Evolutionary conservation across 1,284 basidiomycete genomes (phyloP), one percentile per base, ranked within the genome.

Genomic region (Cutaneotrichosporon spelunceum): DNA sequence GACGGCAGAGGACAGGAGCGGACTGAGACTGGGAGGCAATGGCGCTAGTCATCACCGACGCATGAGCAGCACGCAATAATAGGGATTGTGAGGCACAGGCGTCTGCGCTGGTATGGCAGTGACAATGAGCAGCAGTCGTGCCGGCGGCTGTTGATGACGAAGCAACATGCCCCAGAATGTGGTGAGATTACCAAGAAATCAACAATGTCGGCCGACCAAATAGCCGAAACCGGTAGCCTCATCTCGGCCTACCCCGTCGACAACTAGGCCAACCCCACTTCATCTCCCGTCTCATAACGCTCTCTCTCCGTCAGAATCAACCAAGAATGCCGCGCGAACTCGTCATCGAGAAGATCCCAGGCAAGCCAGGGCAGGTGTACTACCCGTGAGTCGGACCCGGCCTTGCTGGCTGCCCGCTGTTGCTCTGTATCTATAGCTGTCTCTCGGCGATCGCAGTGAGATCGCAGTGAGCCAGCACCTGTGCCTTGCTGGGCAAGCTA

Each of bases 341-440:
- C 47, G 42, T 62, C 29, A 52, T 65, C 5, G 48, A 65, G 55
- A 50, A 65, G 55, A 56, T 52, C 30, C 60, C 62, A 7, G 63
- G 63, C 48, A 65, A 65, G 63, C 63, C 63, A 4, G 63, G 63
- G 11, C 42, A 65, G 60, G 63, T 65, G 23, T 65, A 62, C 63
- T 60, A 65, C 63, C 63, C 63, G 63, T 65, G 42, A 44, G 62
- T 53, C 23, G 3, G 4, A 9, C 29, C 9, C 16, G 19, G 7
- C 7, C n/a, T 9, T 34, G 8, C n/a, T 13, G 53, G 5, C 6
- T 13, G 14, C 30, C 44, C 6, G 52, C 7, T 47, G 45, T 23
- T 27, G 44, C 13, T 45, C 44, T 13, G 6, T 36, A 13, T 16
- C 11, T 13, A 16, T 2, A 2, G 39, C 39, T n/a, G 39, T 16